Base-by-base conservation (phyloP, 495 filamentous ascomycete species). In the Extremus antarcticus region DNA sequence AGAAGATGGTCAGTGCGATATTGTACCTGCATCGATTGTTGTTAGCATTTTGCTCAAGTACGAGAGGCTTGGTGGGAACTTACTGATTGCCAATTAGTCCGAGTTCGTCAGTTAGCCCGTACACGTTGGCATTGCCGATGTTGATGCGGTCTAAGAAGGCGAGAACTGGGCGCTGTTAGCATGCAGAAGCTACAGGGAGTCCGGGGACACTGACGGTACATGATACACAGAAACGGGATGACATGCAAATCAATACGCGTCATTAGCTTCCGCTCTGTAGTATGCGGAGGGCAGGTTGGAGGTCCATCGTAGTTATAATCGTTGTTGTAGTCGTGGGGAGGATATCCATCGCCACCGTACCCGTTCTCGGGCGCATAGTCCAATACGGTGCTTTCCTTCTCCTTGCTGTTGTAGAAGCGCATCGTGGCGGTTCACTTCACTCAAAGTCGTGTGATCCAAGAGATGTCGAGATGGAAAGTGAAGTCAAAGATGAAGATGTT, bases 1-100 rank as follows among this genome's bases (percentile, higher is more conserved):
- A 98, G 76, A 96, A 95, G 59, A 94, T 91, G 21, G 81, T 82
- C 55, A 94, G 71, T 0, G 85, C 87, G 15, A 78, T 85, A 70
- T 91, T 92, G 69, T 84, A 90, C 62, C 86, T 35, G 13, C 7
- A 35, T 4, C 13, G 13, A 35, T 35, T 35, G 29, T 4, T 35
- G 13, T 4, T 7, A 35, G n/a, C n/a, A n/a, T n/a, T n/a, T n/a
- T n/a, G n/a, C n/a, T n/a, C n/a, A n/a, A n/a, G n/a, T n/a, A n/a
- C n/a, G n/a, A n/a, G n/a, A n/a, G n/a, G n/a, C n/a, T n/a, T n/a
- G n/a, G n/a, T n/a, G n/a, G n/a, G n/a, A n/a, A 35, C 29, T 13
- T 35, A 35, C 29, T 35, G 45, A 25, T 76, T 75, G 49, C 72
- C 72, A 23, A 73, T 64, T 20, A 95, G 75, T 17, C 74, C 39